Evolutionary conservation across 225 moss, liverwort and hornwort species (phyloP), one percentile per base, ranked within the genome.

Genomic region (Polytrichum formosum): DNA sequence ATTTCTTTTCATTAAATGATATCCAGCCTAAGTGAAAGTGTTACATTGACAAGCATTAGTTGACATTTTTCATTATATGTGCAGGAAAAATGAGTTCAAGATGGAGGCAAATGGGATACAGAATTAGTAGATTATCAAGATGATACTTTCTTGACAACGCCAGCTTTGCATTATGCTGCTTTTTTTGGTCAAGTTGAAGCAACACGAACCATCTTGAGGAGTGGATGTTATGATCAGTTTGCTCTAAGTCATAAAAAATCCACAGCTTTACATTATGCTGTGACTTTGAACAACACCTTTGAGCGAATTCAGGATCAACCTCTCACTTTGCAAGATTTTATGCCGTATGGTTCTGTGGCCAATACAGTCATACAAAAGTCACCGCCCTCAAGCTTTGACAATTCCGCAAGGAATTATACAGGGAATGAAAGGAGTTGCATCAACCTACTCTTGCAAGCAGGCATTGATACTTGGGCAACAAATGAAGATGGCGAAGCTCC

Each of bases 371-470:
- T 22, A 6, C 9, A 20, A 58, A n/a, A 22, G 3, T 6, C 0
- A 3, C 16, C 9, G 0, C 56, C 58, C 58, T 22, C 21, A 7
- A 58, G 58, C 20, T 6, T 6, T 22, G 6, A 58, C 46, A 58
- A 21, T 6, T 5, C 1, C 6, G 19, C 4, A 9, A n/a, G 58
- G 58, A 9, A 58, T n/a, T 63, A 63, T 6, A 63, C 28, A 22
- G 63, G 28, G 25, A 63, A 63, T 63, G 63, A 63, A 28, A 26
- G 28, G 23, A 26, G 22, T 7, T 75, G 70, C 55, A 70, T 70
- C 5, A 70, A 63, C 26, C 26, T 69, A 5, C 26, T 75, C 5
- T 6, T 75, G 22, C 69, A 70, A 69, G 20, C 19, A 22, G 75
- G 53, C 6, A 54, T 70, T 31, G 61, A 75, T 75, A 18, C 25